Percentiles rank a stretch among this genome's conserved stretches.
Conservation (phyloP, 2,329 filamentous ascomycete species). For the Colletotrichum spaethianum region DNA sequence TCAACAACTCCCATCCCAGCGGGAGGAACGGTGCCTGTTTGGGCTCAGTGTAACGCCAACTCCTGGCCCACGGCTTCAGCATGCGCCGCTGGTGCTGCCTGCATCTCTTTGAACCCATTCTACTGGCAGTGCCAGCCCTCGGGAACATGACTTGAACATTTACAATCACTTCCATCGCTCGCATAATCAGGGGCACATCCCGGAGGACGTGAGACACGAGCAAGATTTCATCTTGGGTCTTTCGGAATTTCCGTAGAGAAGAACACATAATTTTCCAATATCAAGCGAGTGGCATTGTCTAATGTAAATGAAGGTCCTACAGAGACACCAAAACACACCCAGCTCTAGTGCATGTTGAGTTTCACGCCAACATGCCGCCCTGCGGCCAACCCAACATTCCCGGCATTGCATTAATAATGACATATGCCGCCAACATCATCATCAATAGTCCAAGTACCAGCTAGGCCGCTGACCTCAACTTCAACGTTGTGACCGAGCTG, state of each 20-base stretch:
- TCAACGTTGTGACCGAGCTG: constrained; percentile 55
- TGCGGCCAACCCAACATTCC: background rate
- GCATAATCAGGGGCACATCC: background rate
- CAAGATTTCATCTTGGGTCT: too few species aligned
- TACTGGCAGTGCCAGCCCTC: constrained; percentile 11
- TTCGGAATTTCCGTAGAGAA: too few species aligned
- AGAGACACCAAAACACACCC: background rate
- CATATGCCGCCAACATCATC: constrained; percentile 80
- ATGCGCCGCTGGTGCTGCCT: constrained; percentile 6
- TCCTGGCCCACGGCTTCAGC: constrained; percentile 3
- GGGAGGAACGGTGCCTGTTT: background rate
- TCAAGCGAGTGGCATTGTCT: background rate
- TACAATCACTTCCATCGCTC: background rate
- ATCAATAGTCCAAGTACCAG: constrained; percentile 90
- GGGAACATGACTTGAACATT: background rate
- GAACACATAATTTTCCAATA: too few species aligned
- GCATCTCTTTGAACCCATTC: constrained; percentile 10
- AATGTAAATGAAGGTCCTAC: background rate
- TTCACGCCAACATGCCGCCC: constrained; percentile 13
- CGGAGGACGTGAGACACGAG: background rate
- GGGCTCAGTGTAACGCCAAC: constrained; percentile 11
- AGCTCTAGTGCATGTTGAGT: constrained; percentile 8
- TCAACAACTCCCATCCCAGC: background rate
- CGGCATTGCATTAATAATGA: constrained; percentile 57
- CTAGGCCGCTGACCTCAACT: constrained; percentile 75